phyloP scores from a whole-genome alignment of 148 eudicot genomes.

The Simmondsia chinensis region DNA sequence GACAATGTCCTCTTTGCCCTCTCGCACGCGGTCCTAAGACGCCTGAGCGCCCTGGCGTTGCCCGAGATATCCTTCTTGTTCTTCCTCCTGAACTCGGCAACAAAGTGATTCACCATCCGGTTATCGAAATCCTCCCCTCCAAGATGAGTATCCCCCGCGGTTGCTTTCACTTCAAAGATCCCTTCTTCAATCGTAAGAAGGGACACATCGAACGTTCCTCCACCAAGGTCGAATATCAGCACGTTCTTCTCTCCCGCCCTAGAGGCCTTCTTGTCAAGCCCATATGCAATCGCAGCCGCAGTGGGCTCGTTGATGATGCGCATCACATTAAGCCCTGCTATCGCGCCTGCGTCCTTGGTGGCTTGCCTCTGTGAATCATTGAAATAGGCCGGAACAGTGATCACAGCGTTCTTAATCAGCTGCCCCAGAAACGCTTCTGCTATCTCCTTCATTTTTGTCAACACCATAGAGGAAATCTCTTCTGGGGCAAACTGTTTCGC shows the following conservation, averaged over 20 bases:
- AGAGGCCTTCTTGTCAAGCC: constrained; percentile 12
- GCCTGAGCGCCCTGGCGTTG: constrained; percentile 6
- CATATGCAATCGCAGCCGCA: constrained; percentile 17
- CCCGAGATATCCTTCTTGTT: constrained; percentile 11
- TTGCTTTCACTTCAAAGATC: constrained; percentile 13
- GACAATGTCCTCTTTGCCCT: constrained; percentile 14
- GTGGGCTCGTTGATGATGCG: constrained; percentile 16
- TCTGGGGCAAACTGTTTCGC: constrained; percentile 12
- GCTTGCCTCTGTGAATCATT: constrained; percentile 15
- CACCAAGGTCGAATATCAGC: constrained; percentile 14
- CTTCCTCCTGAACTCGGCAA: constrained; percentile 14
- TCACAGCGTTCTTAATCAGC: constrained; percentile 5
- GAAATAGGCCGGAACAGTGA: constrained; percentile 15
- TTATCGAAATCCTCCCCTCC: constrained; percentile 15
- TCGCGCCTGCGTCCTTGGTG: constrained; percentile 12
- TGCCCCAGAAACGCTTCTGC: constrained; percentile 14
- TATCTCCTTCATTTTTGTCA: constrained; percentile 11
- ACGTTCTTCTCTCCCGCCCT: constrained; percentile 14
- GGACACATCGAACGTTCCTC: constrained; percentile 13
- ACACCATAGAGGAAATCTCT: constrained; percentile 12
- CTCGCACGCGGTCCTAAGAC: constrained; percentile 14
- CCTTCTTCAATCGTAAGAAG: constrained; percentile 12
- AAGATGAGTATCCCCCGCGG: constrained; percentile 15
- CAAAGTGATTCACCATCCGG: constrained; percentile 12
- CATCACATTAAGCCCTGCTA: constrained; percentile 11